Conservation (phyloP, 768 basidiomycete genomes). For the Trametes cubensis region DNA sequence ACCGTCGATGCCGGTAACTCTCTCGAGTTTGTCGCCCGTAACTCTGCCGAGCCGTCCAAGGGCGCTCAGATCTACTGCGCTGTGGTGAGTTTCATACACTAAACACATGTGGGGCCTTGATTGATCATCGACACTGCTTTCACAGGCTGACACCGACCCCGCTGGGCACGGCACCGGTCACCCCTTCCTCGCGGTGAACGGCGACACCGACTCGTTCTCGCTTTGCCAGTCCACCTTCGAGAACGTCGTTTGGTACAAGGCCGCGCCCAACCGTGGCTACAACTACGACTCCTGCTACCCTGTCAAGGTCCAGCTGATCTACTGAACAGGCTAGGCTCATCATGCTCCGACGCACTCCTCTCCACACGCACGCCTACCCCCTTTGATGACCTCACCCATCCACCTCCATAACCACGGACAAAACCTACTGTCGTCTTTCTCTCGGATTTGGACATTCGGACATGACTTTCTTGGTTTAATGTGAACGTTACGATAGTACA, state of each 20-base stretch:
- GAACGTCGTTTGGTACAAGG: constrained; percentile 31
- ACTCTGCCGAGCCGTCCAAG: constrained; percentile 29
- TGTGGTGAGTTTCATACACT: constrained; percentile 28
- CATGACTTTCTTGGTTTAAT: too few relatives aligned
- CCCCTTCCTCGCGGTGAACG: constrained; percentile 29
- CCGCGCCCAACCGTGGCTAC: constrained; percentile 24
- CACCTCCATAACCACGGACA: neutral
- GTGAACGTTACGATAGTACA: too few relatives aligned
- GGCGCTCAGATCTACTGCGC: constrained; percentile 43
- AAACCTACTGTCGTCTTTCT: too few relatives aligned
- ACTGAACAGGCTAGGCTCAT: neutral
- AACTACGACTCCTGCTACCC: constrained; percentile 27
- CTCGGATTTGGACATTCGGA: too few relatives aligned
- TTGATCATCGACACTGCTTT: neutral
- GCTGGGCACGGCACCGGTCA: constrained; percentile 27
- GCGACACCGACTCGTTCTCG: constrained; percentile 26
- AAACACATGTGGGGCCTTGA: neutral
- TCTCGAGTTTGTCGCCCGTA: constrained; percentile 43
- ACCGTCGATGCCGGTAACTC: constrained; percentile 33
- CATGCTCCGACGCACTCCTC: neutral
- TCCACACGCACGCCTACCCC: neutral
- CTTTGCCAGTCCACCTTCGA: constrained; percentile 22
- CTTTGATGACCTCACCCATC: neutral
- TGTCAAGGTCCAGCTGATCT: constrained; percentile 29
- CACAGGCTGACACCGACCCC: constrained; percentile 24